Conservation (phyloP, 1,284 basidiomycete species). For the Irpex lacteus region DNA sequence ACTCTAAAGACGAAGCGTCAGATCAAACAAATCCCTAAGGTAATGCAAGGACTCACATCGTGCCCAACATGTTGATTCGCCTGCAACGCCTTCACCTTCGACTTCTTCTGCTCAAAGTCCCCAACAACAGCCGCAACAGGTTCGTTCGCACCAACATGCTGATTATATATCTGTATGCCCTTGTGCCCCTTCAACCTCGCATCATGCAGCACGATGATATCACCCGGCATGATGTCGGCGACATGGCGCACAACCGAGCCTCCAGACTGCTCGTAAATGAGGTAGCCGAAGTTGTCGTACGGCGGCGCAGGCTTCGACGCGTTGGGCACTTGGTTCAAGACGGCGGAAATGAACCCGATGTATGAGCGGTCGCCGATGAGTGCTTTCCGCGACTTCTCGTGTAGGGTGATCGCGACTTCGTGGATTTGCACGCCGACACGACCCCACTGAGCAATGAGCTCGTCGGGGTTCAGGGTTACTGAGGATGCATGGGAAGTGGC, state of each 20-base stretch:
- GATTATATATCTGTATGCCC: constrained; percentile 70
- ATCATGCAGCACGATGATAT: constrained; percentile 74
- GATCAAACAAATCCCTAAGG: constrained; percentile 1
- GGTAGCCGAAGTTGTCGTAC: constrained; percentile 59
- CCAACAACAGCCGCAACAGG: constrained; percentile 73
- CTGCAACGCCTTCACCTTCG: constrained; percentile 80
- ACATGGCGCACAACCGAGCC: constrained; percentile 63
- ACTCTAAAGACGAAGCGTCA: constrained; percentile 38
- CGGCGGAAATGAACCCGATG: constrained; percentile 70
- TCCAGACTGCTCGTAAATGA: constrained; percentile 74
- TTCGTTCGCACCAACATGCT: constrained; percentile 55
- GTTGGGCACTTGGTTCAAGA: constrained; percentile 58
- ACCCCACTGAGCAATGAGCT: constrained; percentile 68
- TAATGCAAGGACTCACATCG: constrained; percentile 44
- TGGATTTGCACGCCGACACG: constrained; percentile 74
- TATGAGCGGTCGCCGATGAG: constrained; percentile 84
- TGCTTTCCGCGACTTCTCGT: constrained; percentile 71
- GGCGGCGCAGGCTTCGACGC: constrained; percentile 35
- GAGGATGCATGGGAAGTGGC: constrained; percentile 1
- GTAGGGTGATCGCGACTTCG: constrained; percentile 63
- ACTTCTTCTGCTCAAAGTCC: constrained; percentile 85
- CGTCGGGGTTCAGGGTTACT: constrained; percentile 47
- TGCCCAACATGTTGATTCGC: constrained; percentile 78
- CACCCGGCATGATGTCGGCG: constrained; percentile 85
- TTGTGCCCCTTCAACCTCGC: constrained; percentile 89